phyloP scores from a whole-genome alignment of 371 early-diverging fungal genomes.

The Apophysomyces variabilis region DNA sequence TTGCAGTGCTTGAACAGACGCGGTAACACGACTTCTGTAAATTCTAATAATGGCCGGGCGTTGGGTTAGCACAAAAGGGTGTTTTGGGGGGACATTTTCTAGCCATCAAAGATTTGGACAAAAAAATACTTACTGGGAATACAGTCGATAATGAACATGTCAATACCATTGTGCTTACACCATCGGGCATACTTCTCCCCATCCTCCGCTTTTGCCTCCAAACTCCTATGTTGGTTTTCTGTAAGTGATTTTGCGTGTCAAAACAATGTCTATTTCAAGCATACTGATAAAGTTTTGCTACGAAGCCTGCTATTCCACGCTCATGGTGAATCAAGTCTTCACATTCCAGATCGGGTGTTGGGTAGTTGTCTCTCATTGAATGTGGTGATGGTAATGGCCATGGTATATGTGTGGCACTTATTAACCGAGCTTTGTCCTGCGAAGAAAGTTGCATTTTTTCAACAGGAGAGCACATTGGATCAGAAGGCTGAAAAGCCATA shows the following conservation, averaged over 20 bases:
- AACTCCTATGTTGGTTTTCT: constrained; percentile 26
- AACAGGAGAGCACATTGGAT: not conserved
- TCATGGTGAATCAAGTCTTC: constrained; percentile 22
- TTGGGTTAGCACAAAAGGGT: not conserved
- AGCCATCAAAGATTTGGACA: not conserved
- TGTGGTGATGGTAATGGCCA: constrained; percentile 9
- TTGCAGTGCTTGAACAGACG: constrained; percentile 55
- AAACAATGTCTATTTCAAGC: constrained; percentile 12
- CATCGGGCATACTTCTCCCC: constrained; percentile 44
- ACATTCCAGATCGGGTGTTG: constrained; percentile 15
- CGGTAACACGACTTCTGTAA: constrained; percentile 50
- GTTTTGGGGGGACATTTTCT: not conserved
- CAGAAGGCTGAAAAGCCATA: constrained; percentile 1
- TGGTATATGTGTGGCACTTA: constrained; percentile 3
- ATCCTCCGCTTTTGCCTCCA: constrained; percentile 36
- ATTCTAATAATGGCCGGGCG: constrained; percentile 30
- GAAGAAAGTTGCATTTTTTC: constrained; percentile 6
- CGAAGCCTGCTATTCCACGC: constrained; percentile 45
- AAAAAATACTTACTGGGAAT: constrained; percentile 35
- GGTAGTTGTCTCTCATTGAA: constrained; percentile 11
- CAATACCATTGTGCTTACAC: constrained; percentile 42
- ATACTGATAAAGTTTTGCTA: constrained; percentile 46
- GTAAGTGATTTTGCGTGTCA: constrained; percentile 11
- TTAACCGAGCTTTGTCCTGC: not conserved
- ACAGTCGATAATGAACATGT: constrained; percentile 49